Evolutionary conservation across 306 rosid species (phyloP).

Genomic region (Ammopiptanthus mongolicus): DNA sequence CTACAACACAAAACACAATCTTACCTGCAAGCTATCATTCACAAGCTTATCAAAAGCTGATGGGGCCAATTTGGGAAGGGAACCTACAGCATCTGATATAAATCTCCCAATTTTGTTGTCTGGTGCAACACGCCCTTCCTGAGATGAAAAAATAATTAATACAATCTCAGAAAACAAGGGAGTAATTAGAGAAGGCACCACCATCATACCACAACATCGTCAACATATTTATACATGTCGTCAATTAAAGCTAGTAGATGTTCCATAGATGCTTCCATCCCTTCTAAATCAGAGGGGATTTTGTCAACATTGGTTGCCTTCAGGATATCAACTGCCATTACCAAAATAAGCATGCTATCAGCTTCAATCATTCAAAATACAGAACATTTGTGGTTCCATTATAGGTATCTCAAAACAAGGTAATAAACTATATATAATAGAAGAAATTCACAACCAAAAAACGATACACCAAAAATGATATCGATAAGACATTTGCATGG

Average conservation of each 20-base stretch:
- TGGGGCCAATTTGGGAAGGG: conserved; percentile 73
- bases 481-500: neutral
- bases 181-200: neutral
- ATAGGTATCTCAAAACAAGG: neutral
- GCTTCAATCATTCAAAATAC: neutral
- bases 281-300: conserved; percentile 95
- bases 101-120: conserved; percentile 74
- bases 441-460: neutral
- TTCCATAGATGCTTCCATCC: conserved; percentile 96
- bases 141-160: conserved; percentile 13
- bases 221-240: conserved; percentile 87
- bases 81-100: conserved; percentile 60
- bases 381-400: neutral
- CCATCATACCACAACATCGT: conserved; percentile 70
- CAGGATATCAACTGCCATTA: conserved; percentile 62
- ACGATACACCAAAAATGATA: neutral
- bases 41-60: conserved; percentile 73
- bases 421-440: neutral
- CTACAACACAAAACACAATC: neutral
- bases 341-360: conserved; percentile 15
- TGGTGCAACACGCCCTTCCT: conserved; percentile 74
- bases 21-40: conserved; percentile 78
- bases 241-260: conserved; percentile 74
- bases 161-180: neutral
- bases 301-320: conserved; percentile 78